Base-by-base conservation (phyloP, 2,329 filamentous ascomycete species). In the Mycosphaerella arachidis region DNA sequence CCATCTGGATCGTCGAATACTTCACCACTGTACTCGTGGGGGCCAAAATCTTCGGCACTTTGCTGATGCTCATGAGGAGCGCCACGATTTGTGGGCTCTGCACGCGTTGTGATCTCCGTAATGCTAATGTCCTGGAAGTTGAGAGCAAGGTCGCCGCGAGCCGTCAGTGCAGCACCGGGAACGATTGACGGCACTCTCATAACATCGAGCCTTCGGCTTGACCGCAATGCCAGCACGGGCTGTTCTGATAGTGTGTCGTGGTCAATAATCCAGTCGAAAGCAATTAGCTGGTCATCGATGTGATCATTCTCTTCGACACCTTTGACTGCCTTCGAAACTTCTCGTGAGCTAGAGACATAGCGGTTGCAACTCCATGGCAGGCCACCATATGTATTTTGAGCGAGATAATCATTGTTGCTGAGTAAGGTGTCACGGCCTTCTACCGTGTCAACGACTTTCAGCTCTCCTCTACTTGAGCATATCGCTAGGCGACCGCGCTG, bases 191-290 rank as follows among this genome's bases (percentile, higher is more conserved):
- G 80, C 18, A 81, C 73, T 31, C 78, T 80, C 33, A 81, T 66
- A 6, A 84, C 72, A 37, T 79, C 77, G 4, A 86, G 74, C 24
- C 77, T 73, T 5, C 81, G 79, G 65, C 81, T 79, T 4, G 80
- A 78, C 53, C 81, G 75, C 4, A 87, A 71, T 1, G 79, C 78
- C 54, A 87, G 72, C 29, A 82, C 76, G 61, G 77, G 79, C 46
- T 83, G 79, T 45, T 81, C 79, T n/a, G 74, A 72, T 10, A 71
- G 65, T 4, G 76, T 75, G 13, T 73, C 73, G 37, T 75, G 77
- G 48, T 78, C 70, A 51, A 79, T 79, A 59, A 85, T 77, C 71
- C 85, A 87, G 65, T 87, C 85, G 65, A 86, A 87, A 0, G 83
- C 82, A 16, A 86, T 80, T 18, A 85, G 73, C 18, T 81, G 76